A percentile compares a stretch with the other conserved stretches of the same genome.
Conservation (phyloP, 768 basidiomycete species). For the Kockovaella imperatae region DNA sequence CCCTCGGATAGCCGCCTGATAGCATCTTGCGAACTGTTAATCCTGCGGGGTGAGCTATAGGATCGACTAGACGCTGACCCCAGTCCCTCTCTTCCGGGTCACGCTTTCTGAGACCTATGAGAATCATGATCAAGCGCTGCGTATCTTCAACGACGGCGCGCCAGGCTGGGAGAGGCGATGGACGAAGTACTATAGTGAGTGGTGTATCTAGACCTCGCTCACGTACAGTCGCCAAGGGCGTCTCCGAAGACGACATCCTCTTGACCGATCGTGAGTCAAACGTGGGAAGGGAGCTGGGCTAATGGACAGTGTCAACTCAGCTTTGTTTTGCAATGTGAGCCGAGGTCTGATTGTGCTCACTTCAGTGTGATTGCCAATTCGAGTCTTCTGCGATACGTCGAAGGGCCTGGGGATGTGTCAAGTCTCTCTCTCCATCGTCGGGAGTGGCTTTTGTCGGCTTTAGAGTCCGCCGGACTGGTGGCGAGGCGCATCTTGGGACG, state of each 20-base stretch:
- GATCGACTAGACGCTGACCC: background rate
- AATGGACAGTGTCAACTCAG: no score
- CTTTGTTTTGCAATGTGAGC: background rate
- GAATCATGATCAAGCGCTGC: constrained; percentile 4
- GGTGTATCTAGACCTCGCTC: background rate
- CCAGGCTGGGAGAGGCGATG: constrained; percentile 8
- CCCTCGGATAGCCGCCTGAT: constrained; percentile 11
- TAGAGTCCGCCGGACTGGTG: constrained; percentile 8
- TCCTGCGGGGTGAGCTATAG: constrained; percentile 5
- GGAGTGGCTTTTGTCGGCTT: constrained; percentile 7
- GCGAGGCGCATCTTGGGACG: constrained; percentile 3
- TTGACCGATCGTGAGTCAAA: constrained; percentile 10
- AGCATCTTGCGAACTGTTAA: constrained; percentile 8
- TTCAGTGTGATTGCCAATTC: constrained; percentile 7
- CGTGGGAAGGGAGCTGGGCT: background rate
- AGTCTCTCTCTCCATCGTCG: constrained; percentile 2
- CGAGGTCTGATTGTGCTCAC: background rate
- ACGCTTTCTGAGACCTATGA: constrained; percentile 2
- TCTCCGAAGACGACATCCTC: no score
- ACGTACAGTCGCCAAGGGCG: no score
- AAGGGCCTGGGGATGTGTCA: constrained; percentile 4
- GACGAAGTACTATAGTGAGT: constrained; percentile 8
- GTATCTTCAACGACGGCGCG: constrained; percentile 9
- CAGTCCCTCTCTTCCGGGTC: constrained; percentile 7
- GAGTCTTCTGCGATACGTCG: constrained; percentile 4